Evolutionary conservation across 176 grass and related monocot genomes (phyloP).

Genomic region (Panicum miliaceum): DNA sequence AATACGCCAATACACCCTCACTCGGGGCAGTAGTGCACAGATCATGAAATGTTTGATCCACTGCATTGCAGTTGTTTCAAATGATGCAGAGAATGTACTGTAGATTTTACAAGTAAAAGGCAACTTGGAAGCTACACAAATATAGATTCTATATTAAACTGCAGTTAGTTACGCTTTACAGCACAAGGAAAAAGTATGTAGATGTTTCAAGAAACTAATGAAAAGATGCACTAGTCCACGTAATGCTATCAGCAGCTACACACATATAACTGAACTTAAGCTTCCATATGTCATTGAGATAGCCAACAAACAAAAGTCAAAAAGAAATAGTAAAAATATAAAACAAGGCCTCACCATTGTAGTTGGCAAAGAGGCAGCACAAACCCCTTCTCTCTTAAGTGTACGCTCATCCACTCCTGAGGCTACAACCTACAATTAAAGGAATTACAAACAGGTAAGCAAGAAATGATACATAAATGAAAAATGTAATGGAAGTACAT

Average conservation of each 20-base stretch:
- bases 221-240: not conserved
- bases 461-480: slow-evolving; percentile 4
- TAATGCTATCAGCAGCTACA: not conserved
- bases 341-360: slow-evolving; percentile 65
- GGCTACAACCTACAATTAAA: slow-evolving; percentile 76
- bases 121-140: not conserved
- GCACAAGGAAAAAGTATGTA: not conserved
- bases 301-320: not conserved
- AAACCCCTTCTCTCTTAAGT: slow-evolving; percentile 96
- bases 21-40: not conserved
- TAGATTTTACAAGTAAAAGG: not conserved
- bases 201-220: not conserved
- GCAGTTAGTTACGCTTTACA: not conserved
- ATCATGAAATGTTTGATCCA: slow-evolving; percentile 12
- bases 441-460: not conserved
- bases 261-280: not conserved
- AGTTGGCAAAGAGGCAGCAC: slow-evolving; percentile 97
- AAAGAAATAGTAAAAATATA: not conserved
- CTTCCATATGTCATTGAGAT: not conserved
- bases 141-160: not conserved
- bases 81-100: not conserved
- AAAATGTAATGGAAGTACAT: not conserved
- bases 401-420: slow-evolving; percentile 95
- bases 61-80: not conserved
- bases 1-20: not conserved